Evolutionary conservation across 208 protist genomes (phyloP).

Genomic region (Tritrichomonas foetus): DNA sequence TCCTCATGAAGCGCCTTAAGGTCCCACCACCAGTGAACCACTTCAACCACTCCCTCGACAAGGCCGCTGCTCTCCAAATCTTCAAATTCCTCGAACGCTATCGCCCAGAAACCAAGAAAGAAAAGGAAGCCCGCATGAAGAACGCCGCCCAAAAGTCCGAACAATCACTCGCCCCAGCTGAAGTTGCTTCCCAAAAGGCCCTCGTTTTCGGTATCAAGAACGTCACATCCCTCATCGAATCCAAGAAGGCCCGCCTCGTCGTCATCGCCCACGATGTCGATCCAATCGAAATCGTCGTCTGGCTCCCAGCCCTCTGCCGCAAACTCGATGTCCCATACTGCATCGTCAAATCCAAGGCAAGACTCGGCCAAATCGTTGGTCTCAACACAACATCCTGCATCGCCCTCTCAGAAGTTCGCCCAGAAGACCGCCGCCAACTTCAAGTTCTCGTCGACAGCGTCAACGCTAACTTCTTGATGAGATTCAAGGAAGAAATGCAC

Average conservation of each 20-base stretch:
- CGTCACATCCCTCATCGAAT: constrained; percentile 90
- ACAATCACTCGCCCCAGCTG: too few relatives aligned
- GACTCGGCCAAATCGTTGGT: constrained; percentile 88
- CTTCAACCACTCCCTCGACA: constrained; percentile 75
- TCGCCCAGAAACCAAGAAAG: constrained; percentile 66
- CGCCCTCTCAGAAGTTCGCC: constrained; percentile 83
- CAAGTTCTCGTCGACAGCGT: not conserved
- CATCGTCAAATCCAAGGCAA: constrained; percentile 98
- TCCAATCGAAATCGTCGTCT: too few relatives aligned
- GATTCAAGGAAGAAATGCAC: constrained; percentile 31
- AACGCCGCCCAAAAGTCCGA: too few relatives aligned
- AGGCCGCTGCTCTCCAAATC: constrained; percentile 54
- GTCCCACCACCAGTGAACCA: constrained; percentile 82
- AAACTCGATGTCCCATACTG: constrained; percentile 97
- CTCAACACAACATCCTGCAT: constrained; percentile 87
- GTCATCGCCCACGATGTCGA: constrained; percentile 98
- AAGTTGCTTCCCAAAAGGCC: constrained; percentile 75
- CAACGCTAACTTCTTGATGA: not conserved
- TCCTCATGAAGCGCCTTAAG: too few relatives aligned
- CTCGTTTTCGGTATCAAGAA: constrained; percentile 93
- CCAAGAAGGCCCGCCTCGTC: constrained; percentile 95
- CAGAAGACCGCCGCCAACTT: constrained; percentile 64
- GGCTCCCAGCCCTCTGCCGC: constrained; percentile 92
- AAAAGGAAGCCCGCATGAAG: constrained; percentile 83
- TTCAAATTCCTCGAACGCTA: too few relatives aligned